phyloP scores from a whole-genome alignment of 1,284 basidiomycete species.

The Schizophyllum amplum region DNA sequence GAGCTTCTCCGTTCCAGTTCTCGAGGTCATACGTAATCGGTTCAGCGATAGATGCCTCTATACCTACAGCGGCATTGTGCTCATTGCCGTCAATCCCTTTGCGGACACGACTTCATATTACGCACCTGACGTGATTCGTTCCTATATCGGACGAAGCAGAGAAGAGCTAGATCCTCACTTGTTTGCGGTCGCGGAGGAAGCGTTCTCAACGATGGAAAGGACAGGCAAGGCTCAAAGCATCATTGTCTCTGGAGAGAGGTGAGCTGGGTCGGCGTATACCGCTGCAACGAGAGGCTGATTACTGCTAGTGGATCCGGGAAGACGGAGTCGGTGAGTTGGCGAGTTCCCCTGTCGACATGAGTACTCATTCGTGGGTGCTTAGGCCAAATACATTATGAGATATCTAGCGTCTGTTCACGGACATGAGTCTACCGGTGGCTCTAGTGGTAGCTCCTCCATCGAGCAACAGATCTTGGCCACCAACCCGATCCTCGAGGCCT shows the following conservation, averaged over 20 bases:
- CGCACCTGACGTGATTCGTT: constrained; percentile 94
- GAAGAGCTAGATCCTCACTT: constrained; percentile 97
- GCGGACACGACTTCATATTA: constrained; percentile 81
- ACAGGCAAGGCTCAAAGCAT: constrained; percentile 97
- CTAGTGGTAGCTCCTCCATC: constrained; percentile 70
- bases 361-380: constrained; percentile 1
- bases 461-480: constrained; percentile 97
- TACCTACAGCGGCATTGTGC: constrained; percentile 96
- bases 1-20: constrained; percentile 42
- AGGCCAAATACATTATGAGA: constrained; percentile 99
- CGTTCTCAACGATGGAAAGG: constrained; percentile 94
- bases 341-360: background rate
- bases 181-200: constrained; percentile 99
- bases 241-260: constrained; percentile 98
- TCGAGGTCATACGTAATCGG: constrained; percentile 94
- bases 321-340: constrained; percentile 79
- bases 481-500: constrained; percentile 99
- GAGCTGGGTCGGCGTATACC: constrained; percentile 15
- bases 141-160: constrained; percentile 87
- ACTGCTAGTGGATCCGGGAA: constrained; percentile 88
- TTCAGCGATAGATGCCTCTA: constrained; percentile 98
- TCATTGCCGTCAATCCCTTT: constrained; percentile 98
- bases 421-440: constrained; percentile 42
- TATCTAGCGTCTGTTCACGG: constrained; percentile 94
- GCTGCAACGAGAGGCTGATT: constrained; percentile 1